Evolutionary conservation across 169 alveolate species (phyloP).

Genomic region (Cryptosporidium andersoni): DNA sequence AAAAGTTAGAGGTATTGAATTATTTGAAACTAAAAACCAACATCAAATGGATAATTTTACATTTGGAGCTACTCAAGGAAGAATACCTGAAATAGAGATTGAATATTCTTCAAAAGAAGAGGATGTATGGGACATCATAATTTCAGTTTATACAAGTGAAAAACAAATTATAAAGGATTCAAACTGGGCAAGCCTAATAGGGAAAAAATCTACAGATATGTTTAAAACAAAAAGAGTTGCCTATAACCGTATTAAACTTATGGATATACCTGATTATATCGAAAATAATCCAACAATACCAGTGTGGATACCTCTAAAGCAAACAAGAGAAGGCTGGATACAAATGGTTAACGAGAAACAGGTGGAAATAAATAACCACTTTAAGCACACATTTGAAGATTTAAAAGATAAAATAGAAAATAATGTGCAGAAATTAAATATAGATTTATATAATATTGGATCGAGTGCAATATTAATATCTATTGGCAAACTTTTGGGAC

Average conservation of each 20-base stretch:
- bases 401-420: slow-evolving; percentile 1
- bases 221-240: slow-evolving; percentile 75
- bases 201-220: neutral
- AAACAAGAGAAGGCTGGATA: slow-evolving; percentile 78
- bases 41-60: slow-evolving; percentile 10
- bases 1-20: neutral
- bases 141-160: slow-evolving; percentile 54
- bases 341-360: slow-evolving; percentile 74
- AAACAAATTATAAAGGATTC: slow-evolving; percentile 1
- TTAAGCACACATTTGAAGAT: neutral
- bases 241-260: slow-evolving; percentile 75
- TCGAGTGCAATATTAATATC: slow-evolving; percentile 59
- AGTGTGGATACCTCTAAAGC: slow-evolving; percentile 83
- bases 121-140: slow-evolving; percentile 54
- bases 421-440: slow-evolving; percentile 16
- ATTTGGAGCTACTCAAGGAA: slow-evolving; percentile 41
- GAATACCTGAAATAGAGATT: slow-evolving; percentile 58
- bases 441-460: slow-evolving; percentile 57
- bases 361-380: neutral
- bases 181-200: slow-evolving; percentile 25
- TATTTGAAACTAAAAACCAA: slow-evolving; percentile 33
- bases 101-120: slow-evolving; percentile 65
- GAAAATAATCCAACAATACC: slow-evolving; percentile 82
- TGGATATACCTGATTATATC: slow-evolving; percentile 79
- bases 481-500: slow-evolving; percentile 20